Percentiles rank a stretch among this genome's conserved stretches.
Conservation (phyloP, 2,329 filamentous ascomycete species). For the Talaromyces sp. region DNA sequence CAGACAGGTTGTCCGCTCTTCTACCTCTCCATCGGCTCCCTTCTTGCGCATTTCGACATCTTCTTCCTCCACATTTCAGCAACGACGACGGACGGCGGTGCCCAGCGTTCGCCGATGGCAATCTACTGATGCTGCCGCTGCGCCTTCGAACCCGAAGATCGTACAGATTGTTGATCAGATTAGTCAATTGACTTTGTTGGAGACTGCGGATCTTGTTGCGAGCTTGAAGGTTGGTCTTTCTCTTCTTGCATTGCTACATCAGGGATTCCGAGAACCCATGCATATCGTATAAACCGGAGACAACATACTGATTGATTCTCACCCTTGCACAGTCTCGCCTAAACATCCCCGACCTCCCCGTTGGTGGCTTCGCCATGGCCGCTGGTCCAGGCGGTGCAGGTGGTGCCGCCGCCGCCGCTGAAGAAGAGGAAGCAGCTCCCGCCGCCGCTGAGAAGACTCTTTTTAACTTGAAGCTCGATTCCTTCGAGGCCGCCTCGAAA, state of each 20-base stretch:
- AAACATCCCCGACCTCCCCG: conserved; percentile 96
- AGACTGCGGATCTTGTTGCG: conserved; percentile 93
- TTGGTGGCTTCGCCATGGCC: conserved; percentile 80
- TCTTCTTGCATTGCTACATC: not conserved
- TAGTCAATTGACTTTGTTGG: conserved; percentile 92
- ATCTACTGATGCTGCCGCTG: conserved; percentile 66
- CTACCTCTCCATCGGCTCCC: conserved; percentile 30
- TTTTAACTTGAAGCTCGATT: conserved; percentile 91
- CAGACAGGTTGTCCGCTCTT: conserved; percentile 41
- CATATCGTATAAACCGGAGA: not conserved
- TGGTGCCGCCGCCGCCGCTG: conserved; percentile 56
- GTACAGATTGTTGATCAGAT: conserved; percentile 95
- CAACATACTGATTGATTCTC: not conserved
- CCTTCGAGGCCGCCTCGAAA: conserved; percentile 83
- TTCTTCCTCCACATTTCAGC: conserved; percentile 38
- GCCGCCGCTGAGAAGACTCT: conserved; percentile 90
- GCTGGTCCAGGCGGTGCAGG: conserved; percentile 56
- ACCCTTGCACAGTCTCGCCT: conserved; percentile 67
- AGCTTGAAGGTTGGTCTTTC: conserved; percentile 74
- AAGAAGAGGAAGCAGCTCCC: conserved; percentile 84
- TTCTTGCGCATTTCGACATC: conserved; percentile 36
- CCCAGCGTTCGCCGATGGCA: conserved; percentile 69
- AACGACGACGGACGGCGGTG: conserved; percentile 27
- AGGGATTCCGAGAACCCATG: too few relatives aligned
- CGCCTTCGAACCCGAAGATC: conserved; percentile 80